Evolutionary conservation across 179 eudicot genomes (phyloP), one percentile per base, ranked within the genome.

Genomic region (Silene vulgaris): DNA sequence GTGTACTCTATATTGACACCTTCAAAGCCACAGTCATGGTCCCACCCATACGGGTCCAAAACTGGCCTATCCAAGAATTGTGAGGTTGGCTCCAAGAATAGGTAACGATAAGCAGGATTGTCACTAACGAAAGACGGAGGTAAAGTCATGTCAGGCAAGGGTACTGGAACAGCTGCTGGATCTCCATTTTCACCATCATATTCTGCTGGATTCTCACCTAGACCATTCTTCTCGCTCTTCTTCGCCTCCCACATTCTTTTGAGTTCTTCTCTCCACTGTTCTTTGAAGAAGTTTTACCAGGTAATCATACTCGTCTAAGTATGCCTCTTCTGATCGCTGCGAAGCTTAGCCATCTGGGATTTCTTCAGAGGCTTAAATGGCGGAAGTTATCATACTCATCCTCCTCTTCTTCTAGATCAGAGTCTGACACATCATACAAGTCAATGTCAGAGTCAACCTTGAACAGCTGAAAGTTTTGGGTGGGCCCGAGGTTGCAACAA

Each of bases 11-110:
- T 74, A 69, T 87, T 93, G 81, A 96, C 97, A 63, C 99, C 99
- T 40, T 93, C 99, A 26, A 88, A 96, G 19, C 99, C 99, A 79
- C 97, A 96, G 77, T 93, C 99, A 75, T 93, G 99, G 84, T 96
- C 99, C 99, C 99, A 96, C 12, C 99, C 97, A 81, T 93, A 91
- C 48, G 86, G 88, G 82, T 96, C 99, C 77, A 96, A 69, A 59
- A 96, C 97, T 5, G 99, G 97, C 82, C 99, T 77, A 5, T 93
- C 97, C 79, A 96, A 78, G 78, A 93, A 90, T 80, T 93, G 97
- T 0, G 97, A 93, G 40, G 93, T 88, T 17, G 97, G 93, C 86
- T 96, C 99, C 84, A 92, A 76, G 80, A 96, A 93, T 59, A 97
- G 86, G 84, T 89, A 96, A 71, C 99, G 85, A 71, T 88, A 91